Base-by-base conservation (phyloP, 169 alveolate genomes). In the Plasmodium gaboni region DNA sequence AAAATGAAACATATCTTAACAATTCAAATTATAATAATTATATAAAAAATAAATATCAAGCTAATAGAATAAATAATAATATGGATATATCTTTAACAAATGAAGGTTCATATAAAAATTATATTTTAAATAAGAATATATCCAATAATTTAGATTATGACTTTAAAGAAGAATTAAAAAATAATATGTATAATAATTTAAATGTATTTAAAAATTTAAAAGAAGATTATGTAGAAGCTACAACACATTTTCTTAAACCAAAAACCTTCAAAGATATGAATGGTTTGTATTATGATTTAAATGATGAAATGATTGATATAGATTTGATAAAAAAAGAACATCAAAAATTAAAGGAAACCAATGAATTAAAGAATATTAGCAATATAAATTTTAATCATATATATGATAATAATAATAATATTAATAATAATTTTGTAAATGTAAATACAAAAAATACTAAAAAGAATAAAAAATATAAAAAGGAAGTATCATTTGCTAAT, bases 191-290 rank as follows among this genome's bases (percentile, higher is more conserved):
- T 61, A 80, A 68, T 26, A 80, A 80, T 48, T 80, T 80, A 60
- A 80, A 53, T 50, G 32, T 50, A 50, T 80, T 80, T 68, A 80
- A 68, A 53, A 67, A n/a, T 55, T 4, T 72, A 22, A 69, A 80
- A 59, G 55, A 80, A 38, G 69, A 38, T 51, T 60, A 46, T 55
- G 90, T 67, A 67, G 90, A 80, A 42, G 73, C 73, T 13, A 38
- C 73, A 42, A 80, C 60, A n/a, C 90, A 80, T 50, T 80, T 80
- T 61, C 42, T 80, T 22, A 80, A 80, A 50, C 90, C 90, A 26
- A 80, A 80, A 48, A 80, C 90, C 3, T 57, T 51, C 24, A 80
- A 80, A 63, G 90, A 80, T 50, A 38, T 60, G 38, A 80, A 80
- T 24, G 83, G 83, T 8, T 51, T 80, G 19, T 80, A 67, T 80